Evolutionary conservation across 192 early-diverging fungal species (phyloP).

Genomic region (Spizellomyces punctatus): DNA sequence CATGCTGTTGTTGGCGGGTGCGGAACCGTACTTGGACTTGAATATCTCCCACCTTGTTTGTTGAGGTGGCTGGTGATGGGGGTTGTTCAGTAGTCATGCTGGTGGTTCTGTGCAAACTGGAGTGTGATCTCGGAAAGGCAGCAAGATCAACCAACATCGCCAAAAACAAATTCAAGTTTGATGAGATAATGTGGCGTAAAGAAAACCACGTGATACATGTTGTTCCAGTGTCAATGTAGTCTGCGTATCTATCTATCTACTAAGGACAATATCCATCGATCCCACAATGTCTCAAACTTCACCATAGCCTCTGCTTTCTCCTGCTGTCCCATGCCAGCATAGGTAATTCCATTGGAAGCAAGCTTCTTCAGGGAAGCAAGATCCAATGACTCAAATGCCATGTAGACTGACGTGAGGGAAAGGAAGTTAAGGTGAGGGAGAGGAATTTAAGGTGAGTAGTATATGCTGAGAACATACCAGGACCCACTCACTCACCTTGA

Average conservation of each 20-base stretch:
- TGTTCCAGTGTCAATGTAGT: too few species aligned
- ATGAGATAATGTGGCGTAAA: background rate
- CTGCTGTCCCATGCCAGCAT: background rate
- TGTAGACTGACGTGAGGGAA: slow-evolving; percentile 13
- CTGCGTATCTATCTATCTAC: too few species aligned
- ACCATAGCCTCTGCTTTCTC: background rate
- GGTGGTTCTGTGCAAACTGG: background rate
- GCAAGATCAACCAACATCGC: background rate
- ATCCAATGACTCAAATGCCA: slow-evolving; percentile 15
- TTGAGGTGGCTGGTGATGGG: background rate
- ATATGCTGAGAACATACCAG: background rate
- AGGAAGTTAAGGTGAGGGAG: too few species aligned
- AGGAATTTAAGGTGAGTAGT: background rate
- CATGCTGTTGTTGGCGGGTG: slow-evolving; percentile 71
- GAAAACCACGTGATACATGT: too few species aligned
- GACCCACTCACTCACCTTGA: background rate
- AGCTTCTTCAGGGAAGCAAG: slow-evolving; percentile 12
- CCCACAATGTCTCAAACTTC: too few species aligned
- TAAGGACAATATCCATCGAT: too few species aligned
- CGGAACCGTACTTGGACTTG: slow-evolving; percentile 77
- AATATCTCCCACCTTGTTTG: background rate
- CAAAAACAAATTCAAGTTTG: slow-evolving; percentile 5
- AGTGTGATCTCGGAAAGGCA: background rate
- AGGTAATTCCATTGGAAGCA: slow-evolving; percentile 11
- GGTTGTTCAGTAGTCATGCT: background rate